Percentiles rank a stretch among this genome's conserved stretches.
These are phyloP conservation scores for Ramaria sp. DNA, from an alignment of 768 basidiomycete species.

Conservation along the genomic window DNA sequence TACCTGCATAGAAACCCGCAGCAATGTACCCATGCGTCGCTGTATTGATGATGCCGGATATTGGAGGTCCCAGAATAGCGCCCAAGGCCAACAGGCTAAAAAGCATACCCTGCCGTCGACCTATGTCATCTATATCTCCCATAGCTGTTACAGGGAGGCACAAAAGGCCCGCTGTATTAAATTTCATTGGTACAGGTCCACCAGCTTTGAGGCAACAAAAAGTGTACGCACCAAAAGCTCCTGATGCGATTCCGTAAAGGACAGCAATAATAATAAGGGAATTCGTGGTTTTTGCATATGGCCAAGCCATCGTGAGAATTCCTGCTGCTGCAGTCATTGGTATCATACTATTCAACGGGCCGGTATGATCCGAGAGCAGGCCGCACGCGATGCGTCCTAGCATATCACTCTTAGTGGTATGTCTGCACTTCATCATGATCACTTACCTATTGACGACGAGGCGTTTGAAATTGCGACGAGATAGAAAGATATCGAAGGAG, in stretches of 20 bases:
- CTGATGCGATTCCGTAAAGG: slow-evolving; percentile 33
- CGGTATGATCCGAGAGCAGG: slow-evolving; percentile 23
- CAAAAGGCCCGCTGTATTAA: slow-evolving; percentile 36
- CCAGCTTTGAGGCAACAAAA: neutral
- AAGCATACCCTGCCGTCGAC: slow-evolving; percentile 54
- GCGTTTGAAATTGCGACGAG: slow-evolving; percentile 60
- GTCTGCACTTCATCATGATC: neutral
- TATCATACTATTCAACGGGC: slow-evolving; percentile 57
- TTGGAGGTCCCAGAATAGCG: slow-evolving; percentile 58
- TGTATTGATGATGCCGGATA: slow-evolving; percentile 55
- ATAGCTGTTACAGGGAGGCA: slow-evolving; percentile 48
- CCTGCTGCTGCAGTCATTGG: slow-evolving; percentile 49
- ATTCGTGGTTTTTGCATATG: slow-evolving; percentile 36
- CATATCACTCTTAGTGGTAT: neutral
- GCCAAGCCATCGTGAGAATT: slow-evolving; percentile 60
- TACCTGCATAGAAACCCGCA: slow-evolving; percentile 47
- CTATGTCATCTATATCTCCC: slow-evolving; percentile 50
- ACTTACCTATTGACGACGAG: slow-evolving; percentile 45
- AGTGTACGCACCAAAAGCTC: slow-evolving; percentile 31
- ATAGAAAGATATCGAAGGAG: slow-evolving; percentile 24
- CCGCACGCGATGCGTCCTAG: slow-evolving; percentile 20
- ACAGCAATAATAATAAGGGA: slow-evolving; percentile 14
- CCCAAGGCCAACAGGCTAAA: slow-evolving; percentile 50
- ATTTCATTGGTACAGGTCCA: neutral
- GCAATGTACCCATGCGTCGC: slow-evolving; percentile 40